These are phyloP conservation scores for Neospermospora avenae DNA, from an alignment of 2,329 filamentous ascomycete species.

Conservation along the genomic window DNA sequence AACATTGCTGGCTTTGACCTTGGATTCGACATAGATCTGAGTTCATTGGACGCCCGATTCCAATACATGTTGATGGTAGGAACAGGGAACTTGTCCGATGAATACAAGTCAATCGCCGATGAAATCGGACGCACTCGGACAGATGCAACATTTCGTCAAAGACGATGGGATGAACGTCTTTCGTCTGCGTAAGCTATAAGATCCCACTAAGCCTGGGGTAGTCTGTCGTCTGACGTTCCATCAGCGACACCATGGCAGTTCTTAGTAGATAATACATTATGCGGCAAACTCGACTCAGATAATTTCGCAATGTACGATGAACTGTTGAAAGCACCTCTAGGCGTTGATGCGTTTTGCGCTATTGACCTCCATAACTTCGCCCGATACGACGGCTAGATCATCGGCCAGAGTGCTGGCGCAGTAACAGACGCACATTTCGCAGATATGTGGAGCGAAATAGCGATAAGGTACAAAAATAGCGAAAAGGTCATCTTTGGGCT, in stretches of 20 bases:
- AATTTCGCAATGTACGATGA: constrained; percentile 52
- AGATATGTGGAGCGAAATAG: constrained; percentile 55
- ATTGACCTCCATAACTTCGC: constrained; percentile 58
- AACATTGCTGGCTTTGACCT: constrained; percentile 49
- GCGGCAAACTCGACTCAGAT: constrained; percentile 45
- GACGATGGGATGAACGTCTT: constrained; percentile 55
- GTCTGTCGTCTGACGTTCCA: constrained; percentile 38
- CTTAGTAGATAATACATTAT: constrained; percentile 48
- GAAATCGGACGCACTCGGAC: constrained; percentile 25
- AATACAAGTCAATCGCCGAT: constrained; percentile 17
- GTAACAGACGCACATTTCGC: constrained; percentile 57
- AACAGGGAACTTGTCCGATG: constrained; percentile 24
- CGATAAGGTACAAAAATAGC: constrained; percentile 51
- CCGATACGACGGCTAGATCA: constrained; percentile 58
- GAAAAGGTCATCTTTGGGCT: constrained; percentile 58
- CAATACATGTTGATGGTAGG: not conserved
- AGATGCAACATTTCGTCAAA: constrained; percentile 48
- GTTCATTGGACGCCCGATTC: not conserved
- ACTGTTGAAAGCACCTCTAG: constrained; percentile 54
- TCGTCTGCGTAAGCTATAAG: constrained; percentile 53
- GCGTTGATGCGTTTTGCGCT: constrained; percentile 55
- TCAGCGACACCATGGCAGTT: constrained; percentile 55
- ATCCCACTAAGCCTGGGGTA: constrained; percentile 65
- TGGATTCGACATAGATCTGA: constrained; percentile 41
- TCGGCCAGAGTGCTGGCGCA: constrained; percentile 57